Evolutionary conservation across 2,329 filamentous ascomycete genomes (phyloP).

Genomic region (Sporothrix brasiliensis): DNA sequence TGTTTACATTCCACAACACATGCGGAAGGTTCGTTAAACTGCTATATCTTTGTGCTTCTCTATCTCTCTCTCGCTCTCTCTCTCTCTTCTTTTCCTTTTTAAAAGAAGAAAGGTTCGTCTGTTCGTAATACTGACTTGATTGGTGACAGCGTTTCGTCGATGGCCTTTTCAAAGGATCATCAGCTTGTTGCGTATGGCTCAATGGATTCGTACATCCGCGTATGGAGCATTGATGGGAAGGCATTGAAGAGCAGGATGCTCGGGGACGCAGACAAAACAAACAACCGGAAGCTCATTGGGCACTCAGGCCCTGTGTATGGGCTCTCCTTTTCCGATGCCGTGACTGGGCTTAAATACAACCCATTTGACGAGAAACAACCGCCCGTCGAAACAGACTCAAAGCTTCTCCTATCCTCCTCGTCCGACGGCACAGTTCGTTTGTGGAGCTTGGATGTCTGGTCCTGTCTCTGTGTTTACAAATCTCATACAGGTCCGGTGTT

Average conservation of each 20-base stretch:
- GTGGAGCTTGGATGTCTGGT: slow-evolving; percentile 90
- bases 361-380: slow-evolving; percentile 55
- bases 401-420: slow-evolving; percentile 83
- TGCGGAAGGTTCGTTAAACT: slow-evolving; percentile 73
- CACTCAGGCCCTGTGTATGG: slow-evolving; percentile 89
- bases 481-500: slow-evolving; percentile 89
- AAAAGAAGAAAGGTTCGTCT: no score
- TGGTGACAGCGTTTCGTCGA: slow-evolving; percentile 71
- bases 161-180: slow-evolving; percentile 93
- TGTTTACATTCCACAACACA: slow-evolving; percentile 98
- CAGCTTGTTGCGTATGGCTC: slow-evolving; percentile 86
- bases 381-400: slow-evolving; percentile 59
- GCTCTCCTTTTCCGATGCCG: slow-evolving; percentile 79
- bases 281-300: slow-evolving; percentile 75
- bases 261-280: slow-evolving; percentile 63
- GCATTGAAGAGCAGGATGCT: slow-evolving; percentile 69
- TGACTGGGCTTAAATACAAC: slow-evolving; percentile 56
- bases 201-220: slow-evolving; percentile 89
- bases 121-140: neutral
- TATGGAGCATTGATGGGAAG: slow-evolving; percentile 89
- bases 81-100: no score
- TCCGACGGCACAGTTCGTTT: slow-evolving; percentile 86
- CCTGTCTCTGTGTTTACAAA: slow-evolving; percentile 92
- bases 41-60: neutral
- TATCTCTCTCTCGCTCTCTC: no score